Conservation (phyloP, 148 eudicot genomes). For the Camellia japonica region DNA sequence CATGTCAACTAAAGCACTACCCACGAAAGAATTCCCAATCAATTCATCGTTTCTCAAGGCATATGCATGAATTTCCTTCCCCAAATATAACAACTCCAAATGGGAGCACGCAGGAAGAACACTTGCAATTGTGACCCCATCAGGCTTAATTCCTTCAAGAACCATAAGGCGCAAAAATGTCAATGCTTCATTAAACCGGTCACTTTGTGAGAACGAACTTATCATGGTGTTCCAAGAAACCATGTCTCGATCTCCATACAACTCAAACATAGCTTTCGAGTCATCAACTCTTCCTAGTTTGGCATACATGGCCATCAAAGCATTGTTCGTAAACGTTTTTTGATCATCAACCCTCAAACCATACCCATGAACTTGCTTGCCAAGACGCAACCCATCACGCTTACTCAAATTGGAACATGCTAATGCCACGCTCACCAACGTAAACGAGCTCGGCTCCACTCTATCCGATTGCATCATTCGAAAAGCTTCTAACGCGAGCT, state of each 20-base stretch:
- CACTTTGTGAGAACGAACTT: constrained; percentile 67
- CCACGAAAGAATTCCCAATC: constrained; percentile 62
- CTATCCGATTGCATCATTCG: constrained; percentile 51
- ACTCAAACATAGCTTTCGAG: constrained; percentile 50
- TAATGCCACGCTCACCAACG: constrained; percentile 64
- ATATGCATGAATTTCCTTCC: constrained; percentile 82
- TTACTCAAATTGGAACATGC: constrained; percentile 48
- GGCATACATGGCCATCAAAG: constrained; percentile 88
- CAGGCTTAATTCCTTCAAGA: constrained; percentile 55
- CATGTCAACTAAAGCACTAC: constrained; percentile 88
- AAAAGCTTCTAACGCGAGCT: constrained; percentile 58
- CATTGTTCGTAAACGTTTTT: constrained; percentile 55
- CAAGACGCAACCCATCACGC: constrained; percentile 54
- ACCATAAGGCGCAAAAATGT: constrained; percentile 48
- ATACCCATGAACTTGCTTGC: constrained; percentile 78
- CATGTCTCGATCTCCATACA: constrained; percentile 54
- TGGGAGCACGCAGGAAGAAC: constrained; percentile 82
- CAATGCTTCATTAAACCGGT: constrained; percentile 56
- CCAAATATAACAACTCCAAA: constrained; percentile 72
- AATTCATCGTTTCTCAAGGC: constrained; percentile 50
- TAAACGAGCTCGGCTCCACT: constrained; percentile 59
- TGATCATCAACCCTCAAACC: constrained; percentile 57
- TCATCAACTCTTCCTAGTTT: constrained; percentile 64
- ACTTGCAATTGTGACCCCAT: constrained; percentile 79
- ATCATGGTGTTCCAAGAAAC: constrained; percentile 89